Conservation (phyloP, 495 filamentous ascomycete genomes). For the Trichocladium uniseriatum region DNA sequence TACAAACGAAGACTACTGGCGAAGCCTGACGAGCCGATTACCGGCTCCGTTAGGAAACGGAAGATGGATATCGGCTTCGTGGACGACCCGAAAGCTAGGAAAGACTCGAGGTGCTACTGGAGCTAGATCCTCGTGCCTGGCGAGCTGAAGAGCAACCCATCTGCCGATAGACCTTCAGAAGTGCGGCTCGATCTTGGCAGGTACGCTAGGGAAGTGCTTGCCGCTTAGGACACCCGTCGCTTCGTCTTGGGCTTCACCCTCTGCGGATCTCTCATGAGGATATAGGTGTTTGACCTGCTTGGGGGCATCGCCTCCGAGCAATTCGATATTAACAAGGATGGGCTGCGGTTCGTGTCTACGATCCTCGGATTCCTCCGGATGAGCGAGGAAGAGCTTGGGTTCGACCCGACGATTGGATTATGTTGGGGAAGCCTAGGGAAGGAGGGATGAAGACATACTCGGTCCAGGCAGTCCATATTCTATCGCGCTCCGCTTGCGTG, state of each 20-base stretch:
- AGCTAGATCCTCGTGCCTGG: too few relatives aligned
- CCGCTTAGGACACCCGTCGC: constrained; percentile 37
- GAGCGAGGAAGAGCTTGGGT: constrained; percentile 37
- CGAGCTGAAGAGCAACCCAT: too few relatives aligned
- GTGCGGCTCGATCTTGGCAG: too few relatives aligned
- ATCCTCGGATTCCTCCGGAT: constrained; percentile 42
- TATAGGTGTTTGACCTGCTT: constrained; percentile 40
- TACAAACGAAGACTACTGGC: too few relatives aligned
- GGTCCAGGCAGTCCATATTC: neutral
- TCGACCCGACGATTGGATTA: constrained; percentile 41
- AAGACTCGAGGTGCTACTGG: too few relatives aligned
- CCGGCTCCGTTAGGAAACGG: too few relatives aligned
- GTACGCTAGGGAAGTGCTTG: too few relatives aligned
- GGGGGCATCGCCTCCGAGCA: constrained; percentile 37
- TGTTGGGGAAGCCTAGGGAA: neutral
- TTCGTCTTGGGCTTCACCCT: constrained; percentile 42
- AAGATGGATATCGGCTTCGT: too few relatives aligned
- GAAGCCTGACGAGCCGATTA: too few relatives aligned
- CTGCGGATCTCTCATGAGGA: constrained; percentile 25
- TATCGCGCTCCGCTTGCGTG: neutral
- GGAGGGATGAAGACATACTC: neutral
- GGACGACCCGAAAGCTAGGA: too few relatives aligned
- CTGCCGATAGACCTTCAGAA: too few relatives aligned
- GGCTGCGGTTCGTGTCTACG: constrained; percentile 35
- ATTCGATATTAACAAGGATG: constrained; percentile 42